Percentiles rank a stretch among this genome's conserved stretches.
phyloP scores from a whole-genome alignment of 23 red algal genomes.

The Chondrus crispus region DNA sequence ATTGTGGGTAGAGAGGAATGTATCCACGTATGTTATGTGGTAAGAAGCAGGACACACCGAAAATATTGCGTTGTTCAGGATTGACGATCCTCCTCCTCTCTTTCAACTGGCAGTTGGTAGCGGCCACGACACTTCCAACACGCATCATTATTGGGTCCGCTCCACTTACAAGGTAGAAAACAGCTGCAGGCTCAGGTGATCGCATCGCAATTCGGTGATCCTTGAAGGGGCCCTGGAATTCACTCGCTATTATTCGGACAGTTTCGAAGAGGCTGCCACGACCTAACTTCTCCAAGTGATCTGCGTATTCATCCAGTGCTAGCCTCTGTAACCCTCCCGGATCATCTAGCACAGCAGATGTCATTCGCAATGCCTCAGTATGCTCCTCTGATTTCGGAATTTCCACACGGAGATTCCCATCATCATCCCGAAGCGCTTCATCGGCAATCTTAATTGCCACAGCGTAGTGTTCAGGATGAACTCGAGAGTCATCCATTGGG shows the following conservation, averaged over 20 bases:
- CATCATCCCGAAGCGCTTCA: constrained; percentile 78
- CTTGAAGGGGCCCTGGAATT: constrained; percentile 69
- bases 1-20: not conserved
- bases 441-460: constrained; percentile 87
- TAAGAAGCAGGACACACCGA: constrained; percentile 19
- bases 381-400: constrained; percentile 34
- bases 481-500: constrained; percentile 89
- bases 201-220: constrained; percentile 37
- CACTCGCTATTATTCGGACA: constrained; percentile 53
- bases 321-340: constrained; percentile 56
- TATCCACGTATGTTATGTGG: constrained; percentile 57
- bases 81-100: not conserved
- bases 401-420: constrained; percentile 14
- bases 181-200: constrained; percentile 38
- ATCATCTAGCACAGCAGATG: constrained; percentile 63
- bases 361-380: constrained; percentile 36
- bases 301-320: constrained; percentile 76
- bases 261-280: constrained; percentile 53
- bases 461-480: constrained; percentile 89
- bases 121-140: constrained; percentile 35
- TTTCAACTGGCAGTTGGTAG: constrained; percentile 32
- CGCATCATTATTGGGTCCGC: constrained; percentile 43
- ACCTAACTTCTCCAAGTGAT: constrained; percentile 48
- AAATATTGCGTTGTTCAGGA: not conserved
- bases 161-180: constrained; percentile 51